Evolutionary conservation across 2,329 filamentous ascomycete species (phyloP).

Genomic region (Colletotrichum costaricense): DNA sequence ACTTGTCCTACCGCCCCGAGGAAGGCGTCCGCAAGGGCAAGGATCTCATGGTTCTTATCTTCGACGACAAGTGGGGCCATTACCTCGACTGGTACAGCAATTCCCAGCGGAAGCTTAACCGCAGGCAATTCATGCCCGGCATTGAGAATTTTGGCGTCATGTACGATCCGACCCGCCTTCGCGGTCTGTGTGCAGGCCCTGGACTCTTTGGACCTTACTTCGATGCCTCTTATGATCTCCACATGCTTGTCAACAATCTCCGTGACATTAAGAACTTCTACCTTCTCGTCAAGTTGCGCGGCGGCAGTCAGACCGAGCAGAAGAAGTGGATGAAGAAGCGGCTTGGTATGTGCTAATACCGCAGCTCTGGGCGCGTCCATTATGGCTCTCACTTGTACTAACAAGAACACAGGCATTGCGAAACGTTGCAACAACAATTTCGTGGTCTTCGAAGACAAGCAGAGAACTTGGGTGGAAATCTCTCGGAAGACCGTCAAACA

Average conservation of each 20-base stretch:
- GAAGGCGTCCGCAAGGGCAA: neutral
- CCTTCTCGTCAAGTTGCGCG: neutral
- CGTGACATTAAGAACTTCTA: neutral
- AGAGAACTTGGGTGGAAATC: neutral
- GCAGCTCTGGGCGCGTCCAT: neutral
- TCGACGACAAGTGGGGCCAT: neutral
- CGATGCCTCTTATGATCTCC: neutral
- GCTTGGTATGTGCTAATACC: neutral
- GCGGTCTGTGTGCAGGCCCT: no score
- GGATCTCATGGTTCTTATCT: neutral
- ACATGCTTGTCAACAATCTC: neutral
- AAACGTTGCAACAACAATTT: neutral
- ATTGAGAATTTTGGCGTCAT: neutral
- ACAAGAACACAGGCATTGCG: neutral
- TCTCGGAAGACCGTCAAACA: neutral
- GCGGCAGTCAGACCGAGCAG: neutral
- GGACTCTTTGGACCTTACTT: accelerated
- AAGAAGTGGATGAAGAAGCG: neutral
- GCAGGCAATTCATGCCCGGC: neutral
- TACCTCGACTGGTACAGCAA: neutral
- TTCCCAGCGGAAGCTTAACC: neutral
- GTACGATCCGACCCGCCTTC: neutral
- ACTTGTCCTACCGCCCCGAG: neutral
- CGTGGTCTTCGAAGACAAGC: neutral
- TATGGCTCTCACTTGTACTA: neutral